Evolutionary conservation across 148 eudicot genomes (phyloP), one percentile per base, ranked within the genome.

Genomic region (Camellia sinensis): DNA sequence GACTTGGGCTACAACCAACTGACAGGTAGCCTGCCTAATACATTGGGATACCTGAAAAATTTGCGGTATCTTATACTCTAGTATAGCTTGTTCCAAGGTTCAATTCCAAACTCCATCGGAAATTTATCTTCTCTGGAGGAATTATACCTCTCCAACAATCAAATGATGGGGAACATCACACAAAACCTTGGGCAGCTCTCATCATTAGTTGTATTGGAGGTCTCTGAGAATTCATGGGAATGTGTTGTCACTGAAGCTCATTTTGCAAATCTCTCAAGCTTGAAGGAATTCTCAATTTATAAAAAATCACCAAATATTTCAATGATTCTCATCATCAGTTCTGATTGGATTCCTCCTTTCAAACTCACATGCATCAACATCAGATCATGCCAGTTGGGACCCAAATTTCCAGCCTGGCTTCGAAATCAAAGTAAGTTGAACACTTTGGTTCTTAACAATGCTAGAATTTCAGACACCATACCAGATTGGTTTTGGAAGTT

Each of bases 401-500:
- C 85, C 56, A 69, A n/a, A 11, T 83, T 83, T 19, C 85, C 85
- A 2, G 10, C 52, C 0, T 83, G 74, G 78, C 79, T 83, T 11
- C 48, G 10, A 17, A 68, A 73, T 18, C 85, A 83, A 60, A 79
- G 5, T 12, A 71, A 37, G 43, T 22, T 83, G 19, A 59, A 7
- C 19, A 43, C 63, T 15, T 1, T 79, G 8, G 44, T 67, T 1
- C 75, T 83, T 56, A 73, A 67, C 61, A 65, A 62, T 50, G 74
- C 79, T 3, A 37, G 48, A 44, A 83, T 83, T 44, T 66, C 79
- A 8, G 82, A 61, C 14, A 21, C 40, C 37, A 6, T 79, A 11
- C 82, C 85, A 9, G 74, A 83, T 59, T 83, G 85, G 85, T 79
- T 83, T 61, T 56, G 72, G 52, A 46, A 83, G 43, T 40, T 83